Evolutionary conservation across 2,329 filamentous ascomycete species (phyloP).

Genomic region (Basipetospora sp.): DNA sequence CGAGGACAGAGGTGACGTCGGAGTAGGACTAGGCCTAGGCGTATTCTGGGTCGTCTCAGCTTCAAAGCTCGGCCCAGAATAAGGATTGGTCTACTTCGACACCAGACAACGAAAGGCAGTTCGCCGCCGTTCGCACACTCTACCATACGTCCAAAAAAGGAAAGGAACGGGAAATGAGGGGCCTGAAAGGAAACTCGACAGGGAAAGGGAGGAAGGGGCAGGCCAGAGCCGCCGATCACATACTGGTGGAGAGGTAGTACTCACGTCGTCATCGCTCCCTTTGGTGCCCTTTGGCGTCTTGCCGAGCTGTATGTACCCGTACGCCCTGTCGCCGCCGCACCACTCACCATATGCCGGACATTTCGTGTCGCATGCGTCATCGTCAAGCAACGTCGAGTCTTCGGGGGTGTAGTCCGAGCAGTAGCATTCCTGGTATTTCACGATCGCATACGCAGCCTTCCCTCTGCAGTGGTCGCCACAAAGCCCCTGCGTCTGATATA

Average conservation of each 20-base stretch:
- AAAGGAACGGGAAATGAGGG: neutral
- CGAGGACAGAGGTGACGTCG: too few relatives aligned
- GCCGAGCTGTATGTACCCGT: slow-evolving; percentile 48
- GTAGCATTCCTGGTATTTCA: slow-evolving; percentile 55
- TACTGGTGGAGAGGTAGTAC: neutral
- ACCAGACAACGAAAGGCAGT: too few relatives aligned
- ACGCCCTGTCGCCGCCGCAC: slow-evolving; percentile 50
- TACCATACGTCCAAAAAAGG: neutral
- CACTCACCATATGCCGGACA: slow-evolving; percentile 61
- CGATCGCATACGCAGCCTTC: slow-evolving; percentile 46
- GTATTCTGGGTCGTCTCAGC: slow-evolving; percentile 22
- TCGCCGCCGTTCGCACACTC: too few relatives aligned
- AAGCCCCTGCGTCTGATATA: slow-evolving; percentile 54
- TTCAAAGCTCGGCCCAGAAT: slow-evolving; percentile 1
- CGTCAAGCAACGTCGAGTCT: slow-evolving; percentile 22
- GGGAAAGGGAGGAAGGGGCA: too few relatives aligned
- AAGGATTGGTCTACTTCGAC: too few relatives aligned
- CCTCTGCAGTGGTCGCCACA: slow-evolving; percentile 46
- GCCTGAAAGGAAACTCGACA: neutral
- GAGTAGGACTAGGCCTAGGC: slow-evolving; percentile 15
- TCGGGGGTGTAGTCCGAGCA: slow-evolving; percentile 56
- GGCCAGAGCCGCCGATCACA: too few relatives aligned
- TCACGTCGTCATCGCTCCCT: too few relatives aligned
- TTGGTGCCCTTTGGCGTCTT: slow-evolving; percentile 35
- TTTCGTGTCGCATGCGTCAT: slow-evolving; percentile 33